phyloP scores from a whole-genome alignment of 495 filamentous ascomycete genomes.

The Lentithecium fluviatile region DNA sequence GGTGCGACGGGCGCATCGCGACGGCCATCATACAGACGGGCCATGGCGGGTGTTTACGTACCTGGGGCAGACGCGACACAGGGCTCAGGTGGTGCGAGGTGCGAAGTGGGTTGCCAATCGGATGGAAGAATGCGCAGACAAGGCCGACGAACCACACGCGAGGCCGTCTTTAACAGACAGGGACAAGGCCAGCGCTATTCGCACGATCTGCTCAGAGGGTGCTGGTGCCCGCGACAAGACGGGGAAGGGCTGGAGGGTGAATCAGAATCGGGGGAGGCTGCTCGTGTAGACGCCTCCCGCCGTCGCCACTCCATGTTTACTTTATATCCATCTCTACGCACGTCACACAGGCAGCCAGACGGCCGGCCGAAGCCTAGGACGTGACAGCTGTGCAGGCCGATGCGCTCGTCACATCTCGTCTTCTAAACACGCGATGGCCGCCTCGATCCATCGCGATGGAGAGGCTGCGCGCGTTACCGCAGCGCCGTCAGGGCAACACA shows the following conservation, averaged over 20 bases:
- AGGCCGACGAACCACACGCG: slow-evolving; percentile 29
- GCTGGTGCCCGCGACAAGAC: slow-evolving; percentile 22
- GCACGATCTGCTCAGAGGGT: slow-evolving; percentile 25
- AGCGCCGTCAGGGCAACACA: slow-evolving; percentile 24
- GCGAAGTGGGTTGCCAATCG: slow-evolving; percentile 28
- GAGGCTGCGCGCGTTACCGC: background rate
- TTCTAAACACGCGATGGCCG: slow-evolving; percentile 10
- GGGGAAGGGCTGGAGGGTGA: background rate
- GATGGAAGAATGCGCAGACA: slow-evolving; percentile 20
- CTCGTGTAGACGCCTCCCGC: background rate
- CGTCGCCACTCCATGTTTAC: slow-evolving; percentile 7
- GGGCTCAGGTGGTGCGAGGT: slow-evolving; percentile 7
- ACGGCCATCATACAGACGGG: too few species aligned
- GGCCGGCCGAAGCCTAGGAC: background rate
- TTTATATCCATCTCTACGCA: background rate
- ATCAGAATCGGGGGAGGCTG: background rate
- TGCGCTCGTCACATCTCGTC: slow-evolving; percentile 21
- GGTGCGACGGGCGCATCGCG: slow-evolving; percentile 27
- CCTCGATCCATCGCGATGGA: slow-evolving; percentile 23
- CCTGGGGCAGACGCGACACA: slow-evolving; percentile 25
- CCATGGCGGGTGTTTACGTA: too few species aligned
- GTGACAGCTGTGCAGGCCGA: slow-evolving; percentile 29
- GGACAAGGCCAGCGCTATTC: slow-evolving; percentile 28
- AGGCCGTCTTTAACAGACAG: slow-evolving; percentile 16
- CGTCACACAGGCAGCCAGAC: background rate